Evolutionary conservation across 1,284 basidiomycete genomes (phyloP).

Genomic region (Heterobasidion irregulare): DNA sequence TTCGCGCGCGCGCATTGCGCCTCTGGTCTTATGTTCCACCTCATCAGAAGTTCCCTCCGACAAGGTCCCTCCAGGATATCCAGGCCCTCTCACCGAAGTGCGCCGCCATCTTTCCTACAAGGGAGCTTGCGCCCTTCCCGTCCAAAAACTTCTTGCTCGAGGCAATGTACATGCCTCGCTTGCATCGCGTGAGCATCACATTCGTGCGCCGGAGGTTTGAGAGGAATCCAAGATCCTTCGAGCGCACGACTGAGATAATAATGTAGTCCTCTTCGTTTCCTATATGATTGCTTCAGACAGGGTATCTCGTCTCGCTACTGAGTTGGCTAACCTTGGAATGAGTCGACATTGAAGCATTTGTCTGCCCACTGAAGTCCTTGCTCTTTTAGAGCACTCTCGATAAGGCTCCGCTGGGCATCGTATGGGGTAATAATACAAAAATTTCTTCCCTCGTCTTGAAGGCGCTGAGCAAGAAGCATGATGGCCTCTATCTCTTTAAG

Average conservation of each 20-base stretch:
- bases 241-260: constrained; percentile 52
- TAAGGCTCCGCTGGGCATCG: constrained; percentile 38
- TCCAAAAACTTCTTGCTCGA: constrained; percentile 47
- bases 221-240: constrained; percentile 39
- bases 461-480: constrained; percentile 16
- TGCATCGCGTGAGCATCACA: constrained; percentile 64
- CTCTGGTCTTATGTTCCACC: neutral
- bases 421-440: constrained; percentile 47
- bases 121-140: constrained; percentile 32
- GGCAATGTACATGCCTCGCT: constrained; percentile 59
- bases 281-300: constrained; percentile 5
- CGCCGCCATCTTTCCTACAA: constrained; percentile 40
- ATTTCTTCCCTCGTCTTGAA: constrained; percentile 31
- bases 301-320: neutral
- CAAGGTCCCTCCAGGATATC: constrained; percentile 32
- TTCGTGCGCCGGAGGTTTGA: constrained; percentile 43
- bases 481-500: constrained; percentile 17
- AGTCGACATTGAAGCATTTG: constrained; percentile 45
- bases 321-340: constrained; percentile 24
- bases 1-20: neutral
- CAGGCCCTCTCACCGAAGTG: constrained; percentile 29
- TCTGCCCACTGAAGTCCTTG: constrained; percentile 29
- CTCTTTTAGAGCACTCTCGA: constrained; percentile 31
- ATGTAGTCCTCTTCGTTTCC: constrained; percentile 43
- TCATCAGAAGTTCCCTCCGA: constrained; percentile 23